Evolutionary conservation across 1,284 basidiomycete species (phyloP), one percentile per base, ranked within the genome.

Genomic region (Rhodotorula sp.): DNA sequence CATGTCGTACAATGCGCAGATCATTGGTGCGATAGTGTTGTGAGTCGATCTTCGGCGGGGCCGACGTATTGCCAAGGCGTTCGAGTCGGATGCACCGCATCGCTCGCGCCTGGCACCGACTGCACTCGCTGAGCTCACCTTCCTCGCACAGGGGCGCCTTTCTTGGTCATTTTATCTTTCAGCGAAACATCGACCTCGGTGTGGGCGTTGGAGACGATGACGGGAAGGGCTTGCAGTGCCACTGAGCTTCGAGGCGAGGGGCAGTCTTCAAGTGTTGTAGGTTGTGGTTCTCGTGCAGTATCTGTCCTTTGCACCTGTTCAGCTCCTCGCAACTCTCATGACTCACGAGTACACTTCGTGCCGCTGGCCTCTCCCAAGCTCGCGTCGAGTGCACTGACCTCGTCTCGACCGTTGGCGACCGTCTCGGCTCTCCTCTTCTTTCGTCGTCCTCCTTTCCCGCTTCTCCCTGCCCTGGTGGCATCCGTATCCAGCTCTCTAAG

Each of bases 121-220:
- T 34, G 23, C 10, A 4, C 27, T 1, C 16, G 8, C 49, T 27
- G 27, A 25, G 27, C 8, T 7, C 25, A 46, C 19, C 7, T 19
- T 2, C 56, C 5, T 23, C 21, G 4, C 45, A 68, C 61, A 77
- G 76, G 12, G 76, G 76, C 45, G 74, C 74, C 7, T 76, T 77
- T 62, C 66, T 77, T 27, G 76, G 76, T 2, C 76, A 77, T 55
- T 76, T 74, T 21, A 50, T 72, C 19, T 77, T 77, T 25, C 74
- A 77, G 44, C 70, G 76, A 4, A 27, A 63, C 41, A 57, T 74
- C 27, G 73, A 74, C n/a, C 64, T 74, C 27, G 68, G 68, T 12
- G 58, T 61, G 10, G 53, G 42, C 19, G 63, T n/a, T 13, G 64
- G 65, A 5, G 66, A 65, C 8, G 67, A 71, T 14, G 64, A 62